Evolutionary conservation across 805 yeast genomes (phyloP), one percentile per base, ranked within the genome.

Genomic region (Candida golubevii): DNA sequence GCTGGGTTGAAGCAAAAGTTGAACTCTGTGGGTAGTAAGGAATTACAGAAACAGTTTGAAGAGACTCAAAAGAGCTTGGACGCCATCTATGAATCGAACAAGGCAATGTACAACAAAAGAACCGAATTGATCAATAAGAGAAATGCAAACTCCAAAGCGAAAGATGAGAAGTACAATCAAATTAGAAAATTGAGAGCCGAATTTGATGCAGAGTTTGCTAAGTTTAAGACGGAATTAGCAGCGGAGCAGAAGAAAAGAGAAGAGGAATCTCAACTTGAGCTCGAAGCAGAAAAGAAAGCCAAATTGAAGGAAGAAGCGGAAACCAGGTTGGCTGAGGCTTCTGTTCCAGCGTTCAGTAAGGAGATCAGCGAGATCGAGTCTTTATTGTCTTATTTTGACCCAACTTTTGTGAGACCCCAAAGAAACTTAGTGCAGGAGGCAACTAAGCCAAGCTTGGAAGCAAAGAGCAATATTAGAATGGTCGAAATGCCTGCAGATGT

Each of bases 341-440:
- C 85, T 26, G 68, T 69, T 55, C 96, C 98, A 27, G 98, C 97
- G 26, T 90, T 85, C 69, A 79, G 83, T 47, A 69, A 69, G 36
- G 96, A 93, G 69, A 83, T 91, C 57, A 75, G 75, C 53, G 72
- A 83, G 50, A 85, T 93, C 58, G 87, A 89, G 65, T 71, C 77
- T 44, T 74, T 89, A 61, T 74, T 90, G 62, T 60, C 69, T 32
- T 79, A 79, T 66, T 87, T 93, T 56, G 96, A 89, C 61, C 93
- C 95, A 54, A 61, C 83, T 38, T 82, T 79, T 66, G 87, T 80
- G 59, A 80, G 78, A 63, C 80, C 85, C 41, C 69, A 66, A 42
- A 61, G 62, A 41, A 61, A 62, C 45, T 47, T 59, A 8, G 53
- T 46, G 45, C 54, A 36, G 39, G 60, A 60, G 35, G 62, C 60